Conservation (phyloP, 371 early-diverging fungal species). For the Cokeromyces recurvatus region DNA sequence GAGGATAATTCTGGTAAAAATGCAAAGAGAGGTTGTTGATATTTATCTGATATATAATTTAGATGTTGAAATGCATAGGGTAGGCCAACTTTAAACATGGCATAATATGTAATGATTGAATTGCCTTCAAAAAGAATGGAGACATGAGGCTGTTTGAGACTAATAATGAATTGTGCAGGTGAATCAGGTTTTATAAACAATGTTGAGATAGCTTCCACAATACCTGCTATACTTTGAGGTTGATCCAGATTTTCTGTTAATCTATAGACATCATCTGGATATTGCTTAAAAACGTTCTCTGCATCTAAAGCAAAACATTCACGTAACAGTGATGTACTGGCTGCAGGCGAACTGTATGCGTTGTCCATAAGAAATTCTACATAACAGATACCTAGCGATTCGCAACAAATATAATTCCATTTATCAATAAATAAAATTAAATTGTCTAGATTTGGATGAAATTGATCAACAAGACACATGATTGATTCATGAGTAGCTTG, state of each 20-base stretch:
- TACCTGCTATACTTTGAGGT: neutral
- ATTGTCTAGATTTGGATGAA: neutral
- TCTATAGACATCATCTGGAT: neutral
- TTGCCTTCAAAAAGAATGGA: conserved; percentile 17
- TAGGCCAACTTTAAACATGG: conserved; percentile 1
- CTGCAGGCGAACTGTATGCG: neutral
- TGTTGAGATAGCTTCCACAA: neutral
- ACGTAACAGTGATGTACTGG: neutral
- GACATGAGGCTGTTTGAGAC: neutral
- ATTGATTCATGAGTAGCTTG: neutral
- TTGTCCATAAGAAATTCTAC: conserved; percentile 8
- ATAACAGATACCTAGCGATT: neutral
- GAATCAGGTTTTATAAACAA: neutral
- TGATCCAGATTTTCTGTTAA: neutral
- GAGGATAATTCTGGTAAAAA: neutral
- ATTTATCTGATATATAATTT: neutral
- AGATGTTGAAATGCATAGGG: conserved; percentile 13
- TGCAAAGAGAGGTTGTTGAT: neutral
- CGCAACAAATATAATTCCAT: conserved; percentile 12
- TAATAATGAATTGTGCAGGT: conserved; percentile 6
- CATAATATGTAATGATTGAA: conserved; percentile 3
- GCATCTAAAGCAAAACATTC: neutral
- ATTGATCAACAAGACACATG: conserved; percentile 8
- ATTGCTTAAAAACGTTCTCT: neutral
- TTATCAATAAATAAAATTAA: neutral